Evolutionary conservation across 2,329 filamentous ascomycete species (phyloP).

Genomic region (Trichophyton schoenleinii): DNA sequence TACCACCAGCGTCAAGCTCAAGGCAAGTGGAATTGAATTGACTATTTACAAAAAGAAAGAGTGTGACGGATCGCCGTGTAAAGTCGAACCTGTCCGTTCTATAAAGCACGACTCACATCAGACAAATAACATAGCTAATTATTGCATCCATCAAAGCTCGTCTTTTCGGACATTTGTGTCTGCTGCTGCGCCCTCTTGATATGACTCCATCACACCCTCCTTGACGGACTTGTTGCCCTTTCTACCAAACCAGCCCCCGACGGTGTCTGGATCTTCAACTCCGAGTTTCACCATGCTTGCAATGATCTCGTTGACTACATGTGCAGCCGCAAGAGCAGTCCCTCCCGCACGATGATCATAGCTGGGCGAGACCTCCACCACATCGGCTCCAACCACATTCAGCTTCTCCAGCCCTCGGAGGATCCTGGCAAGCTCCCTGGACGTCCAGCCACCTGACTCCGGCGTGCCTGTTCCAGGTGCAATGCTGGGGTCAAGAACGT

Average conservation of each 20-base stretch:
- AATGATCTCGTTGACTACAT: constrained; percentile 76
- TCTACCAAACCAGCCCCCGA: constrained; percentile 19
- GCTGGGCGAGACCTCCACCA: constrained; percentile 77
- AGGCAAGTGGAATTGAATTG: background rate
- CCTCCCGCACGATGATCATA: constrained; percentile 72
- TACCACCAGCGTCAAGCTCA: too few relatives aligned
- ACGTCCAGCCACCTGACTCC: constrained; percentile 85
- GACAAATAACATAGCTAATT: background rate
- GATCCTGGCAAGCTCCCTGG: constrained; percentile 72
- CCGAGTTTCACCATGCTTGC: constrained; percentile 44
- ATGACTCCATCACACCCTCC: background rate
- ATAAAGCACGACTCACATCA: too few relatives aligned
- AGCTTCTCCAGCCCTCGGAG: constrained; percentile 65
- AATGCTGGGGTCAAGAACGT: constrained; percentile 62
- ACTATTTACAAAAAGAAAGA: background rate
- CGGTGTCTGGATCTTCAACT: constrained; percentile 22
- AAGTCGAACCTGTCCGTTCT: background rate
- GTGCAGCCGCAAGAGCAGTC: constrained; percentile 69
- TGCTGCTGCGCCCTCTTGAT: background rate
- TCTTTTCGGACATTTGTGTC: background rate
- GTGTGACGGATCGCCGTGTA: background rate
- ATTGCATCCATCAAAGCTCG: background rate
- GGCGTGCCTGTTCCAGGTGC: constrained; percentile 72
- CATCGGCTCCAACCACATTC: constrained; percentile 78
- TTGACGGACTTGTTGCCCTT: background rate